Evolutionary conservation across 2,329 filamentous ascomycete genomes (phyloP), one percentile per base, ranked within the genome.

Genomic region (Plenodomus lindquistii): DNA sequence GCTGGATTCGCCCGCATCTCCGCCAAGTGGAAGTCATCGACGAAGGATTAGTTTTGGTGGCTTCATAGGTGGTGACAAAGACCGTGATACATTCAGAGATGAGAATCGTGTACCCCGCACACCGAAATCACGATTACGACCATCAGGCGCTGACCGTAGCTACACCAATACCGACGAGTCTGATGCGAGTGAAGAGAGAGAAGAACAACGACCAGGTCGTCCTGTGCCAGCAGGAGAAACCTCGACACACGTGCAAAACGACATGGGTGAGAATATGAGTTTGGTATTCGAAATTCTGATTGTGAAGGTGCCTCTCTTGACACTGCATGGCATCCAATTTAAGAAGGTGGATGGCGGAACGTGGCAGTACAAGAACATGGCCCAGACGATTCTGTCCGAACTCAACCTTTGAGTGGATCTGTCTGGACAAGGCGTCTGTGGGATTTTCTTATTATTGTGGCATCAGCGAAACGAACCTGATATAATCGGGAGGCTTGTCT

Each of bases 361-460:
- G 49, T 97, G 93, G 92, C 92, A 97, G 73, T 99, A 96, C 77
- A 96, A 97, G 79, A 93, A 90, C 67, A 95, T 97, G 91, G 94
- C 94, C 29, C 92, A 96, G 73, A 91, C 91, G 63, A 97, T 99
- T 64, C 78, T 99, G 60, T 85, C 88, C 67, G 91, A 94, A 71
- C 76, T 99, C 60, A 48, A 48, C 19, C 45, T 54, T 17, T 56
- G 51, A 54, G 29, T 4, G 19, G 31, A 20, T 21, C 20, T 19
- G 29, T 29, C 31, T 40, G 17, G 21, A 10, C 36, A 20, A 20
- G 50, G 36, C 18, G 37, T 48, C 37, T n/a, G 16, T 31, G 27
- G 27, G 27, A 37, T 42, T 29, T 16, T 42, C 42, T 44, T 13
- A 40, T 40, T 4, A 31, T 29, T 39, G 40, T 46, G 36, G 24